Percentiles rank a stretch among this genome's conserved stretches.
phyloP scores from a whole-genome alignment of 73 alveolate species.

The Paramecium primaurelia region DNA sequence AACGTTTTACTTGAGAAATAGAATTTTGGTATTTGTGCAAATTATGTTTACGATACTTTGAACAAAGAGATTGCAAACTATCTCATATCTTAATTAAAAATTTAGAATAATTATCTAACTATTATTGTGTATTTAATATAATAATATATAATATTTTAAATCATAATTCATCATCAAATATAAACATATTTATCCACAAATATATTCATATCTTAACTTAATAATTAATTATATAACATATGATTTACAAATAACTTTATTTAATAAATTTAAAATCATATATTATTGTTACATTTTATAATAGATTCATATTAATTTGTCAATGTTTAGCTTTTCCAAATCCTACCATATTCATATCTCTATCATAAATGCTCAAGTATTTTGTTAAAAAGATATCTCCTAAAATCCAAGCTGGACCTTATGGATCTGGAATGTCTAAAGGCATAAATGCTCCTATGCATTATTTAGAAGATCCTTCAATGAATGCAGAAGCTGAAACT shows the following conservation, averaged over 20 bases:
- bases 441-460: slow-evolving; percentile 61
- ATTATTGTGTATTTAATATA: neutral
- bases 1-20: neutral
- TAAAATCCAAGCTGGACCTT: slow-evolving; percentile 76
- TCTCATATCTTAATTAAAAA: slow-evolving; percentile 32
- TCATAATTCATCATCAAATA: neutral
- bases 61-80: neutral
- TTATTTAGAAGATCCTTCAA: slow-evolving; percentile 4
- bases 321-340: slow-evolving; percentile 68
- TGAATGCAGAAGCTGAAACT: slow-evolving; percentile 39
- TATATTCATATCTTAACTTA: too few species aligned
- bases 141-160: neutral
- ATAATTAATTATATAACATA: too few species aligned
- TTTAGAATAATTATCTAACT: neutral
- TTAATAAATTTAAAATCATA: too few species aligned
- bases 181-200: neutral
- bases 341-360: slow-evolving; percentile 84
- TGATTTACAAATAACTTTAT: too few species aligned
- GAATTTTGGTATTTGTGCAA: slow-evolving; percentile 1
- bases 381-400: slow-evolving; percentile 80
- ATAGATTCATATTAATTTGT: neutral
- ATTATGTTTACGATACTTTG: neutral
- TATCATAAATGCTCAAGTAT: slow-evolving; percentile 87
- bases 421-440: slow-evolving; percentile 61
- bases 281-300: neutral